Conservation (phyloP, 2,329 filamentous ascomycete genomes). For the Xylaria arbuscula region DNA sequence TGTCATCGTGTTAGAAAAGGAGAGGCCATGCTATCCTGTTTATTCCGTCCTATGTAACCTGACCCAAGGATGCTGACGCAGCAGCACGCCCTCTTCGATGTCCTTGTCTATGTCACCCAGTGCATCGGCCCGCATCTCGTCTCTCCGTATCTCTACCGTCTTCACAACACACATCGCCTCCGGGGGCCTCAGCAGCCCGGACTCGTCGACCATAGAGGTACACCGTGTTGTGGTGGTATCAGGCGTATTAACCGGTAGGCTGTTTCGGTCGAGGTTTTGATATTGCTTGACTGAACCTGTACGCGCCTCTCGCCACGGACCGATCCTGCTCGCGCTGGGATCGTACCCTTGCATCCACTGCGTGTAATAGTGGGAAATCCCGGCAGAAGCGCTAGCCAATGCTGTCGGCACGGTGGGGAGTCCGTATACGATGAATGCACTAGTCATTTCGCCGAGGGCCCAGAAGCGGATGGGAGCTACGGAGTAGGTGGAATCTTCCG, state of each 20-base stretch:
- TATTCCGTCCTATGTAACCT: not conserved
- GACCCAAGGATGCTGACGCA: conserved; percentile 33
- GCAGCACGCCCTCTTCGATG: conserved; percentile 29
- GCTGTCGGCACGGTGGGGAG: conserved; percentile 22
- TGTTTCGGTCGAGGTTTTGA: conserved; percentile 25
- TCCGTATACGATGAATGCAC: conserved; percentile 30
- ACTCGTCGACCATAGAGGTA: not conserved
- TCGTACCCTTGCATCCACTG: conserved; percentile 15
- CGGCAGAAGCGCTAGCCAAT: not conserved
- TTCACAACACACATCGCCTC: conserved; percentile 18
- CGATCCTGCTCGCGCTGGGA: conserved; percentile 3
- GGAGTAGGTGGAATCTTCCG: conserved; percentile 30
- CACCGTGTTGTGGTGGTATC: conserved; percentile 25
- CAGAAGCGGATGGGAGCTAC: conserved; percentile 25
- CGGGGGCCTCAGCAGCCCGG: not conserved
- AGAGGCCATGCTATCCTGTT: conserved; percentile 2
- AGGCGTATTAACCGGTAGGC: conserved; percentile 9
- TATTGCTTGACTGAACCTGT: conserved; percentile 22
- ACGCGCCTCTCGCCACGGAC: conserved; percentile 17
- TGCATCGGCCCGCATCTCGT: conserved; percentile 19
- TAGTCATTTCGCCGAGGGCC: conserved; percentile 30
- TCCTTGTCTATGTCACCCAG: conserved; percentile 21
- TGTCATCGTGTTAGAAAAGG: not conserved
- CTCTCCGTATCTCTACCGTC: conserved; percentile 30
- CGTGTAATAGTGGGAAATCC: conserved; percentile 6